phyloP scores from a whole-genome alignment of 169 alveolate species.

The Cystoisospora suis region DNA sequence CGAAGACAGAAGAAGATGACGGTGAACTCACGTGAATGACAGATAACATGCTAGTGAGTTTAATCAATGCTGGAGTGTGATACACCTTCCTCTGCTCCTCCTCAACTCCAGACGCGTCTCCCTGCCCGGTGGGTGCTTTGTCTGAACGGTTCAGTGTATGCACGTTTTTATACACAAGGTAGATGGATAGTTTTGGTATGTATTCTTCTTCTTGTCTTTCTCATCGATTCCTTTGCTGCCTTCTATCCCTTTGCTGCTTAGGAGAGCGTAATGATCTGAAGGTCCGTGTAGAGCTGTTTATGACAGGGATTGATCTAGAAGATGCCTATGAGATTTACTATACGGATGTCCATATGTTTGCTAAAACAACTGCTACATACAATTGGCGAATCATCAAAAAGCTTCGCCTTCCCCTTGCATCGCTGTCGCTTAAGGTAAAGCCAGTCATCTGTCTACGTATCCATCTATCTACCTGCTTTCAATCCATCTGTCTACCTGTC shows the following conservation, averaged over 20 bases:
- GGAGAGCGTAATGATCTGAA: slow-evolving; percentile 56
- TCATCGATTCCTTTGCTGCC: not conserved
- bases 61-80: no score
- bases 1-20: no score
- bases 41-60: no score
- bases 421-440: slow-evolving; percentile 49
- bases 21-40: no score
- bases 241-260: not conserved
- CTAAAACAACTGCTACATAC: slow-evolving; percentile 34
- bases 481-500: no score
- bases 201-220: not conserved
- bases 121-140: no score
- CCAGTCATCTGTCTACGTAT: not conserved
- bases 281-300: slow-evolving; percentile 11
- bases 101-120: no score
- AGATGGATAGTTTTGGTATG: no score
- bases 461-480: not conserved
- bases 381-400: slow-evolving; percentile 52
- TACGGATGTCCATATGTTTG: slow-evolving; percentile 60
- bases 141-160: no score
- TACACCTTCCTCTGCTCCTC: no score
- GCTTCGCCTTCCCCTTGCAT: slow-evolving; percentile 35
- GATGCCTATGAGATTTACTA: not conserved
- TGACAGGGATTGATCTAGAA: slow-evolving; percentile 19
- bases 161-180: no score